Base-by-base conservation (phyloP, 768 basidiomycete genomes). In the Cystobasidium tubakii region DNA sequence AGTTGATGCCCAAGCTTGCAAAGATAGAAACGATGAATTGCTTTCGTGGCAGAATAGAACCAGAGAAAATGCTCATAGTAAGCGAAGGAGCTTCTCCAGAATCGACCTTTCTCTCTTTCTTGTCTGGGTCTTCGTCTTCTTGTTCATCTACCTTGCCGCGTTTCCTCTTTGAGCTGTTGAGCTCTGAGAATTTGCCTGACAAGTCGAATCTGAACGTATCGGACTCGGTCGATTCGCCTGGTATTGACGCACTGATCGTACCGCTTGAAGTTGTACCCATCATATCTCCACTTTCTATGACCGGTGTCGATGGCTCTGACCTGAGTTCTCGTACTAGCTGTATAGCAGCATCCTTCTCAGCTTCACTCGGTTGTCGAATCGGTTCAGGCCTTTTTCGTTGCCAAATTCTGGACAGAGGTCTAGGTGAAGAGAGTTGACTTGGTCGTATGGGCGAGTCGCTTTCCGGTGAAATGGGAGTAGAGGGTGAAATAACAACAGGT, bases 1-100 rank as follows among this genome's bases (percentile, higher is more conserved):
- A 80, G 80, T 95, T 94, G 80, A 95, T 90, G 31, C 89, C 89
- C 15, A 79, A 29, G 23, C 74, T 75, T 0, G 77, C 77, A 25
- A 79, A 15, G 57, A 79, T 67, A 12, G 77, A 77, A 60, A 73
- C 73, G 1, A 78, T 19, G 36, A 73, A 67, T 21, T 74, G 46
- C 25, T 66, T 53, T 74, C 77, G 76, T 1, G 74, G 71, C 17
- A 78, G 62, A 10, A 55, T 36, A 17, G 69, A 60, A 34, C 66
- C 66, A 1, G 75, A 70, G 21, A 73, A 66, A 54, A 79, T 66
- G 4, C 77, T 70, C 19, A 78, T 66, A 17, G 77, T 78, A 36
- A 79, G 75, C 2, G 73, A 75, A 21, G 77, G 76, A 1, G 77
- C 74, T 2, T 76, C 75, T 13, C 29, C 55, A 19, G 43, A 19